phyloP scores from a whole-genome alignment of 1,139 yeast genomes.

The Oligophagozyma castellii region DNA sequence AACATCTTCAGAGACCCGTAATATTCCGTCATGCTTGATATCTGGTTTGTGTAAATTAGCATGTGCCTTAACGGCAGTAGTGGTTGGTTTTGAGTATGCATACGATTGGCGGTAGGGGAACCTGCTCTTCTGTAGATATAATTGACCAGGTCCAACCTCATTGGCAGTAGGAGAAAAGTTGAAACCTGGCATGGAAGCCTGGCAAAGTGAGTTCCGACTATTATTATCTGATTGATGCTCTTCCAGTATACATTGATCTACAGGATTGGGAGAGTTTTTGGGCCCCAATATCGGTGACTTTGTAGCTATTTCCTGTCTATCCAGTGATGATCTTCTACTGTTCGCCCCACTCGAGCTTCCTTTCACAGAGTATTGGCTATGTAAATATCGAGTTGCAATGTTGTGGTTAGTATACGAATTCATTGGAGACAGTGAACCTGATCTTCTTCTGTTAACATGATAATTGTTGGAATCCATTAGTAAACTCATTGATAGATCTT shows the following conservation, averaged over 20 bases:
- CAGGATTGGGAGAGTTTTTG: slow-evolving; percentile 10
- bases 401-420: slow-evolving; percentile 28
- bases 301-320: slow-evolving; percentile 8
- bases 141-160: slow-evolving; percentile 19
- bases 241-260: slow-evolving; percentile 5
- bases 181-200: slow-evolving; percentile 1
- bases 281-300: slow-evolving; percentile 7
- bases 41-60: slow-evolving; percentile 26
- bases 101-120: slow-evolving; percentile 20
- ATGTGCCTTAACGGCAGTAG: slow-evolving; percentile 27
- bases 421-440: slow-evolving; percentile 19
- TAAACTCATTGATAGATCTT: slow-evolving; percentile 27
- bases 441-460: slow-evolving; percentile 1
- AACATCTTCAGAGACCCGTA: slow-evolving; percentile 4
- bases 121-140: slow-evolving; percentile 14
- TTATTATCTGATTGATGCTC: slow-evolving; percentile 4
- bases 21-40: slow-evolving; percentile 20
- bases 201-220: too few relatives aligned
- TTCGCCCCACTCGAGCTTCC: slow-evolving; percentile 5
- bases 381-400: slow-evolving; percentile 33
- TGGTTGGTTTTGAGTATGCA: slow-evolving; percentile 26
- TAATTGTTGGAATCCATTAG: slow-evolving; percentile 24
- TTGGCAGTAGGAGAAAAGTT: slow-evolving; percentile 16
- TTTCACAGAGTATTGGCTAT: slow-evolving; percentile 12
- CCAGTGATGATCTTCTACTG: slow-evolving; percentile 14